These are phyloP conservation scores for Sugiyamaella boreocaroliniensis DNA, from an alignment of 805 yeast genomes.

Conservation along the genomic window DNA sequence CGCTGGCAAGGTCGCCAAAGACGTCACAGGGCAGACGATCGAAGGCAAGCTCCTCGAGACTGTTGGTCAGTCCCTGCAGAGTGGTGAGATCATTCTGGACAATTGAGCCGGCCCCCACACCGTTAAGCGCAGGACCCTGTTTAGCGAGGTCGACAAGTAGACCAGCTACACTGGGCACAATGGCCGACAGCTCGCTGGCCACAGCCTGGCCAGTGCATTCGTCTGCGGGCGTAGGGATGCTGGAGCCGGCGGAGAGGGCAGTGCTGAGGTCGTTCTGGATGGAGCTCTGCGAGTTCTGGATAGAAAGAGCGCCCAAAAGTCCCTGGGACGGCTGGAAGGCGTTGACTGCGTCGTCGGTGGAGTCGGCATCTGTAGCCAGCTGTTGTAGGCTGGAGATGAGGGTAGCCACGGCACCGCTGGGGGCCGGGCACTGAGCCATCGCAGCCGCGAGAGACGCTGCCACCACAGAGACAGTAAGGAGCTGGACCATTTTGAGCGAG, in stretches of 20 bases:
- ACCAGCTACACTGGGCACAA: conserved; percentile 12
- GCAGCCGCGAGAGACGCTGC: neutral
- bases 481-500: neutral
- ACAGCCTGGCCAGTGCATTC: conserved; percentile 1
- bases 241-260: conserved; percentile 9
- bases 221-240: conserved; percentile 2
- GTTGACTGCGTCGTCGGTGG: conserved; percentile 1
- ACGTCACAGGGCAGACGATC: conserved; percentile 2
- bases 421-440: neutral
- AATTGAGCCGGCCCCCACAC: conserved; percentile 19
- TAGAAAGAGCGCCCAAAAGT: neutral
- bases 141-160: conserved; percentile 19
- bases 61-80: conserved; percentile 6
- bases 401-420: conserved; percentile 6
- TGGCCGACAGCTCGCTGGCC: conserved; percentile 9
- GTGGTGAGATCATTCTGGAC: conserved; percentile 21
- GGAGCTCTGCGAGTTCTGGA: conserved; percentile 18
- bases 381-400: conserved; percentile 9
- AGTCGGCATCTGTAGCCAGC: conserved; percentile 7
- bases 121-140: conserved; percentile 22
- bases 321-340: conserved; percentile 2
- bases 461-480: neutral
- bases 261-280: conserved; percentile 18
- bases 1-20: conserved; percentile 11
- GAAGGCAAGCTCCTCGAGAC: conserved; percentile 1